These are phyloP conservation scores for Ceratocystis destructans DNA, from an alignment of 2,329 filamentous ascomycete genomes.

Conservation along the genomic window DNA sequence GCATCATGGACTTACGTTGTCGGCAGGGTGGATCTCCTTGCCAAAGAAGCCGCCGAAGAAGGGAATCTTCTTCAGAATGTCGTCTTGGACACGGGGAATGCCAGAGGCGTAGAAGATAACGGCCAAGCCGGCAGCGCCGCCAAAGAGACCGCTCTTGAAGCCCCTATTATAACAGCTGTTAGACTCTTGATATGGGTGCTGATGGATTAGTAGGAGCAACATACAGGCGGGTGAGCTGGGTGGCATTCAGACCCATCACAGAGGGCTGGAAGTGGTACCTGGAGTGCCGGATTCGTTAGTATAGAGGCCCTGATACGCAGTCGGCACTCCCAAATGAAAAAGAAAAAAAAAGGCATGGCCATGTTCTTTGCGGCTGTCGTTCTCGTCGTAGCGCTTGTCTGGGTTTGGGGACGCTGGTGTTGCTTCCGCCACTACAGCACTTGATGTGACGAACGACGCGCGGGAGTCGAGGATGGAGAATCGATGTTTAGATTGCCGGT, in stretches of 20 bases:
- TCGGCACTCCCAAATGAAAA: background rate
- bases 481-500: no score
- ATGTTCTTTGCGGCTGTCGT: no score
- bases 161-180: slow-evolving; percentile 33
- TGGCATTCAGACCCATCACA: slow-evolving; percentile 38
- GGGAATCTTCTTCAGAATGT: slow-evolving; percentile 42
- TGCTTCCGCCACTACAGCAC: no score
- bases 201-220: slow-evolving; percentile 22
- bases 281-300: background rate
- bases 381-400: no score
- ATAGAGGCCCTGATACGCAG: slow-evolving; percentile 23
- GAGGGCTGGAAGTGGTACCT: slow-evolving; percentile 49
- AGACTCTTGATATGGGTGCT: background rate
- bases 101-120: slow-evolving; percentile 49
- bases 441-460: no score
- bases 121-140: slow-evolving; percentile 43
- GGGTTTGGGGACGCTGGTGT: no score
- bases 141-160: slow-evolving; percentile 40
- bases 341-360: no score
- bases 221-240: slow-evolving; percentile 39
- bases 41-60: background rate
- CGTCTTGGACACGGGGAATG: slow-evolving; percentile 45
- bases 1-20: slow-evolving; percentile 17
- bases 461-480: background rate
- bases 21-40: slow-evolving; percentile 19